phyloP scores from a whole-genome alignment of 345 rosid species.

The Zanthoxylum bungeanum region DNA sequence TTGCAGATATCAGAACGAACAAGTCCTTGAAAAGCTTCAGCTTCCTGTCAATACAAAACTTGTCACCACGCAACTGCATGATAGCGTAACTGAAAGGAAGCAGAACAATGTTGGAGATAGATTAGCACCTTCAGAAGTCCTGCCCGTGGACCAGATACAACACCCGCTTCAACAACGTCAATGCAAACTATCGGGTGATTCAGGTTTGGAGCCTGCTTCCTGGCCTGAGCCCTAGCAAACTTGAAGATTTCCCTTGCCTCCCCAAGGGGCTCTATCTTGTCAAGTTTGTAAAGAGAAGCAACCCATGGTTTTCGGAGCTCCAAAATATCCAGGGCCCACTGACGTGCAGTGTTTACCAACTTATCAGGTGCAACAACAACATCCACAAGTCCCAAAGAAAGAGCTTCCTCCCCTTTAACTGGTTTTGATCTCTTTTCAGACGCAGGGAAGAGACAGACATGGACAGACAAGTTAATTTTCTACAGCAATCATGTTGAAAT shows the following conservation, averaged over 20 bases:
- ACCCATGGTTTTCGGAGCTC: conserved; percentile 83
- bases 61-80: conserved; percentile 13
- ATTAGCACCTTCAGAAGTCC: conserved; percentile 74
- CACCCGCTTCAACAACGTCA: conserved; percentile 77
- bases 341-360: conserved; percentile 66
- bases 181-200: conserved; percentile 87
- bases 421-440: conserved; percentile 70
- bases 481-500: background rate
- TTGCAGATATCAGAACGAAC: conserved; percentile 62
- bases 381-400: conserved; percentile 72
- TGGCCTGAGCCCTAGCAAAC: conserved; percentile 73
- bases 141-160: conserved; percentile 76
- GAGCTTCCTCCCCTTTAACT: conserved; percentile 71
- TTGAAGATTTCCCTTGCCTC: conserved; percentile 88
- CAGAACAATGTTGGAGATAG: conserved; percentile 7
- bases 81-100: conserved; percentile 8
- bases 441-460: background rate
- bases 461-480: background rate
- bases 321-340: conserved; percentile 79
- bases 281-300: conserved; percentile 68
- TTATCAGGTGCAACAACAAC: conserved; percentile 67
- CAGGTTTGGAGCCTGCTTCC: conserved; percentile 75
- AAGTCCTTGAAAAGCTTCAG: conserved; percentile 58
- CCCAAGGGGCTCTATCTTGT: conserved; percentile 79
- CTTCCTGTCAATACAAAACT: conserved; percentile 56